phyloP scores from a whole-genome alignment of 441 rosid genomes.

The Corymbia citriodora region DNA sequence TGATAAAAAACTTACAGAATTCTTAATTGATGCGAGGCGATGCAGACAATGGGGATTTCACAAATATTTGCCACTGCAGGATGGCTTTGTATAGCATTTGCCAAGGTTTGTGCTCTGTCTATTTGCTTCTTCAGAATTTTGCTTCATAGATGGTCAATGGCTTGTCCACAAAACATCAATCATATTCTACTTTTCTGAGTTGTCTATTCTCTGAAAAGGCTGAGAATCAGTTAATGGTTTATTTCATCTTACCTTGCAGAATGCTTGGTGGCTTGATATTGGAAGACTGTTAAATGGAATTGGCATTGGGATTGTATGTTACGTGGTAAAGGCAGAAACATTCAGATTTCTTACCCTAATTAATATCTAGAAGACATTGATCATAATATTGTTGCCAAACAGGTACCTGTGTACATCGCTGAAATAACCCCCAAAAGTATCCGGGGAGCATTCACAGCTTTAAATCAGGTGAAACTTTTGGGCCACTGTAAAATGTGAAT shows the following conservation, averaged over 20 bases:
- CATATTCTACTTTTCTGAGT: not conserved
- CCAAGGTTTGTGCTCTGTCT: not conserved
- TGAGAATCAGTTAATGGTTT: not conserved
- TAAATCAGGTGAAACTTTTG: not conserved
- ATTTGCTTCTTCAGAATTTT: not conserved
- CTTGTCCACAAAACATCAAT: not conserved
- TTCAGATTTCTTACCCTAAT: not conserved
- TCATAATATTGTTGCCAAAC: not conserved
- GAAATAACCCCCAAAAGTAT: slow-evolving; percentile 15
- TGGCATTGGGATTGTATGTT: slow-evolving; percentile 37
- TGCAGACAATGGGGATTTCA: not conserved
- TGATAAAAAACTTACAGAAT: not conserved
- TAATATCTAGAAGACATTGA: not conserved
- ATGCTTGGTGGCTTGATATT: slow-evolving; percentile 26
- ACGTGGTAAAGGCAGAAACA: slow-evolving; percentile 25
- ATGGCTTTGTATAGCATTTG: not conserved
- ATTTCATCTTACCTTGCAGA: slow-evolving; percentile 1
- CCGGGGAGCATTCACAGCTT: slow-evolving; percentile 13
- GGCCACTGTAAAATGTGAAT: not conserved
- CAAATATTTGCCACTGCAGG: not conserved
- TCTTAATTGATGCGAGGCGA: not conserved
- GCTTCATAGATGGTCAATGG: not conserved
- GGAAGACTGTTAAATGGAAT: slow-evolving; percentile 39
- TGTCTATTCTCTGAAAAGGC: not conserved
- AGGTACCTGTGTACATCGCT: slow-evolving; percentile 36